phyloP scores from a whole-genome alignment of 2,329 filamentous ascomycete species.

The Paraphaeosphaeria minitans region DNA sequence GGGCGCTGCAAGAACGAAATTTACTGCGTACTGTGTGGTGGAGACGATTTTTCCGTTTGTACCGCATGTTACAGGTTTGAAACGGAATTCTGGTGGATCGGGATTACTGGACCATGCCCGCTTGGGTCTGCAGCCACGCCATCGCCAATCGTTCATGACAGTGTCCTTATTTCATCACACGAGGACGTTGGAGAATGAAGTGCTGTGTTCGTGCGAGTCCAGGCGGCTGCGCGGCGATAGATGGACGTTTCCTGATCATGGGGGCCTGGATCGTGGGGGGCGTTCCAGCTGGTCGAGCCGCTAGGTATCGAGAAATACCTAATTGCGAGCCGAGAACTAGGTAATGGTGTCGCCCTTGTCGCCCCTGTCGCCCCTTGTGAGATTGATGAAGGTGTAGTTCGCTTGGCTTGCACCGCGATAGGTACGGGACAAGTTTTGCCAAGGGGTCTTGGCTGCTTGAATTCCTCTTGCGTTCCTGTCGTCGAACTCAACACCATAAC shows the following conservation, averaged over 20 bases:
- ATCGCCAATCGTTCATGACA: neutral
- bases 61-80: constrained; percentile 8
- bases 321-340: neutral
- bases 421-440: constrained; percentile 3
- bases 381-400: neutral
- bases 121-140: neutral
- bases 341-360: neutral
- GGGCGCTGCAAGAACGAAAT: neutral
- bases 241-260: neutral
- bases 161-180: constrained; percentile 2
- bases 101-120: constrained; percentile 4
- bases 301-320: no score
- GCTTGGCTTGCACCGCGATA: neutral
- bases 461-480: neutral
- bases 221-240: neutral
- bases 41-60: constrained; percentile 9
- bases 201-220: neutral
- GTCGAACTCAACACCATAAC: constrained; percentile 8
- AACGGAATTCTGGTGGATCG: constrained; percentile 1
- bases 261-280: neutral
- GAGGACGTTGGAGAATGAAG: neutral
- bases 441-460: constrained; percentile 5
- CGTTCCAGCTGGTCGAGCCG: neutral
- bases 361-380: neutral
- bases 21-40: constrained; percentile 1